Evolutionary conservation across 176 grass and related monocot genomes (phyloP), one percentile per base, ranked within the genome.

Genomic region (Eragrostis curvula): DNA sequence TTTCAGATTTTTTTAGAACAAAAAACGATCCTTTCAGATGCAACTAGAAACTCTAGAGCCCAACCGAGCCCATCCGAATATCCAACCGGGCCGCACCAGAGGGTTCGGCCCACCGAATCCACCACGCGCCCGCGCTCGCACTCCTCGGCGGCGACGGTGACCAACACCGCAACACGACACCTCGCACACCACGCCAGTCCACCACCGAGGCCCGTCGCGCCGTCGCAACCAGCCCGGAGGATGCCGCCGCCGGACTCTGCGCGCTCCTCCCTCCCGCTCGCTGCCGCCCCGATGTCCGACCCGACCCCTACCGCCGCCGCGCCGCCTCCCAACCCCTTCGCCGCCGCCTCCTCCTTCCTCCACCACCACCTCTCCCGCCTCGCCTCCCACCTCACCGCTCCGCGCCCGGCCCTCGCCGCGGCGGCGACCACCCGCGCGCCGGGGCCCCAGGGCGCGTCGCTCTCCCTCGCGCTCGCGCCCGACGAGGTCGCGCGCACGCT

Each of bases 401-500:
- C 76, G 65, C 88, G 80, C 27, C 90, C 62, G 12, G 76, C 85
- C 5, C 74, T 86, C 44, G 79, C 74, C 10, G 79, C 70, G 12
- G 47, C 32, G 12, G 65, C 79, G 12, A 10, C 62, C 3, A 10
- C 62, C 3, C 53, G 13, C 5, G 23, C 71, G 28, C 69, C 83
- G 46, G 82, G 51, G 0, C 27, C 86, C 28, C 82, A 84, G 16
- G 88, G 69, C 62, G 76, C 85, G 6, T 86, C 79, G 9, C 86
- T 86, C 5, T 83, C 91, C 68, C 79, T 95, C 30, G 88, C 87
- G 12, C 96, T 98, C 29, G 86, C 75, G 21, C 77, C 90, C 20
- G 89, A 88, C 2, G 93, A 89, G 61, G 87, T 97, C n/a, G 94
- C 91, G 20, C 91, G 74, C 71, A 83, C 92, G 21, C 88, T 94